These are phyloP conservation scores for Naumovozyma dairenensis DNA, from an alignment of 805 yeast genomes.

Conservation along the genomic window DNA sequence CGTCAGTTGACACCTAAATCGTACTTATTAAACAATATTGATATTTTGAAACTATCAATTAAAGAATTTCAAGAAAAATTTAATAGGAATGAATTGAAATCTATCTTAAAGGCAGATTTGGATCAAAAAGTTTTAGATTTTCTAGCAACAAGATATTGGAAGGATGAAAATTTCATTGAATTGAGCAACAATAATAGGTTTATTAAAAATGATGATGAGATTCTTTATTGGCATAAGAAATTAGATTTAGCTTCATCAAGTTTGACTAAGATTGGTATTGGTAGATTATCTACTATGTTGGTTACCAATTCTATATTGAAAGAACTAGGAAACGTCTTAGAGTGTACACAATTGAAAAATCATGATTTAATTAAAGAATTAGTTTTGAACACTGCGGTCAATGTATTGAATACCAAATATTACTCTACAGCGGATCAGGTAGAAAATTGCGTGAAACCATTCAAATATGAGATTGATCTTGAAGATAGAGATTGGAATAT, in stretches of 20 bases:
- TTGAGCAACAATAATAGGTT: slow-evolving; percentile 39
- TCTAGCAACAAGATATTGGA: slow-evolving; percentile 90
- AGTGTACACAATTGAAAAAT: slow-evolving; percentile 62
- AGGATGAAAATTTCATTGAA: slow-evolving; percentile 37
- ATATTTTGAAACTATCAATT: slow-evolving; percentile 71
- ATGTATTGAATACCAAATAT: slow-evolving; percentile 67
- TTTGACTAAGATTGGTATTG: slow-evolving; percentile 87
- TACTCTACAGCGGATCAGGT: slow-evolving; percentile 96
- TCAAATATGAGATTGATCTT: slow-evolving; percentile 91
- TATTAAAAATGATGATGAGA: slow-evolving; percentile 39
- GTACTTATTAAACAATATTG: slow-evolving; percentile 85
- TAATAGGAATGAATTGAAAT: slow-evolving; percentile 71
- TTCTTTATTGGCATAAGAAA: slow-evolving; percentile 79
- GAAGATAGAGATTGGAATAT: slow-evolving; percentile 90
- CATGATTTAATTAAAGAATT: slow-evolving; percentile 82
- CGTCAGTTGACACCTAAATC: slow-evolving; percentile 89
- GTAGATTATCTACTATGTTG: slow-evolving; percentile 75
- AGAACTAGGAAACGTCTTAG: slow-evolving; percentile 67
- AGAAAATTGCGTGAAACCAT: slow-evolving; percentile 96
- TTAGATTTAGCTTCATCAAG: slow-evolving; percentile 76
- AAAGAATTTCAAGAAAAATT: slow-evolving; percentile 79
- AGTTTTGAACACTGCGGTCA: slow-evolving; percentile 74
- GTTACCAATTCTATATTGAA: slow-evolving; percentile 70
- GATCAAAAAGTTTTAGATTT: slow-evolving; percentile 86
- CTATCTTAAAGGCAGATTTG: slow-evolving; percentile 68